Evolutionary conservation across 2,329 filamentous ascomycete species (phyloP).

Genomic region (Penicillium glabrum): DNA sequence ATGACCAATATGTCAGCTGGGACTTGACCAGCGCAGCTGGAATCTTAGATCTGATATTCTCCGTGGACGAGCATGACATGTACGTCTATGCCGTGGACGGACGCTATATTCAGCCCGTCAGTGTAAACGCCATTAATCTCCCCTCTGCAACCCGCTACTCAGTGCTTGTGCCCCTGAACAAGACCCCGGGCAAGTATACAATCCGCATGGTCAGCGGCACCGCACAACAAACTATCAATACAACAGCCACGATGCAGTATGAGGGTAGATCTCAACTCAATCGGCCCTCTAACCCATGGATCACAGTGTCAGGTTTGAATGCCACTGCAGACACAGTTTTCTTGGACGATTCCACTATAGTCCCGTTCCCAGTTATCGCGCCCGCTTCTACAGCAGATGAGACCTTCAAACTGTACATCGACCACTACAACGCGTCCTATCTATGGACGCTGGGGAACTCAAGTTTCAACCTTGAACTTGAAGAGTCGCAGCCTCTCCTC

Average conservation of each 20-base stretch:
- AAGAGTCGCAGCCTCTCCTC: slow-evolving; percentile 24
- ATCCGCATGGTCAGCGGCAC: slow-evolving; percentile 54
- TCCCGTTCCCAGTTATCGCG: slow-evolving; percentile 50
- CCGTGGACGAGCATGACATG: slow-evolving; percentile 48
- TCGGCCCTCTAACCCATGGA: slow-evolving; percentile 42
- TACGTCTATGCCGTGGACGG: slow-evolving; percentile 49
- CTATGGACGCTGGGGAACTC: slow-evolving; percentile 27
- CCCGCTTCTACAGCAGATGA: slow-evolving; percentile 47
- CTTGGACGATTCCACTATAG: slow-evolving; percentile 46
- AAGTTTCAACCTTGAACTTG: slow-evolving; percentile 24
- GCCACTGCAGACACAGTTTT: slow-evolving; percentile 43
- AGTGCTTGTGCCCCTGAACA: slow-evolving; percentile 45
- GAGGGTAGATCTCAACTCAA: slow-evolving; percentile 16
- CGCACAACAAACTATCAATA: slow-evolving; percentile 56
- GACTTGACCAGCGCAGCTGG: slow-evolving; percentile 40
- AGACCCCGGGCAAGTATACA: slow-evolving; percentile 51
- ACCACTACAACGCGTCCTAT: slow-evolving; percentile 21
- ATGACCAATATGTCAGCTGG: slow-evolving; percentile 35
- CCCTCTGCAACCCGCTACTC: slow-evolving; percentile 43
- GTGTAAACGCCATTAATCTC: slow-evolving; percentile 37
- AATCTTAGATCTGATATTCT: slow-evolving; percentile 34
- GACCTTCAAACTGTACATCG: slow-evolving; percentile 31
- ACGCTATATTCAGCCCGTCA: slow-evolving; percentile 42
- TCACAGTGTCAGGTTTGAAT: slow-evolving; percentile 51
- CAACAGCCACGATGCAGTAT: slow-evolving; percentile 52